Conservation (phyloP, 208 protist genomes). For the Histomonas meleagridis region DNA sequence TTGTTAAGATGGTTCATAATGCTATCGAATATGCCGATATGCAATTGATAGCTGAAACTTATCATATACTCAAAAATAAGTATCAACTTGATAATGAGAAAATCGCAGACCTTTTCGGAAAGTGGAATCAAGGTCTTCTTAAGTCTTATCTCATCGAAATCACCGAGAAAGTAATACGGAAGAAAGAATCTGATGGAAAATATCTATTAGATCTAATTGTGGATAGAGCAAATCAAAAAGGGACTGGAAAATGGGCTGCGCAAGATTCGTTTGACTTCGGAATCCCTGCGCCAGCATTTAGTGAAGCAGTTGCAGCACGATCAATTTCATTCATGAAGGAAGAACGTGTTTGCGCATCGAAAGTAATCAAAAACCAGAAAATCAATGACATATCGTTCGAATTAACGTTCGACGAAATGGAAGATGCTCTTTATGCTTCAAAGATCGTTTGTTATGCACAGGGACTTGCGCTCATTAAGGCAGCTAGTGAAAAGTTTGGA, state of each 20-base stretch:
- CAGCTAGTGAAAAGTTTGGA: conserved; percentile 44
- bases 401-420: neutral
- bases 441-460: conserved; percentile 71
- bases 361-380: conserved; percentile 35
- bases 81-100: conserved; percentile 71
- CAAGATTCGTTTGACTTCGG: conserved; percentile 59
- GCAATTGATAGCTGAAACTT: conserved; percentile 83
- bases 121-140: conserved; percentile 80
- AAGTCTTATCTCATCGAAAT: conserved; percentile 94
- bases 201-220: conserved; percentile 80
- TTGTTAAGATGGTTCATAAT: conserved; percentile 95
- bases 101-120: conserved; percentile 68
- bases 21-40: conserved; percentile 97
- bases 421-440: conserved; percentile 54
- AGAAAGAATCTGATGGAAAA: conserved; percentile 63
- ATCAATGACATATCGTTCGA: neutral
- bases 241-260: conserved; percentile 83
- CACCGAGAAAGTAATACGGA: conserved; percentile 73
- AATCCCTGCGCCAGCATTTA: conserved; percentile 44
- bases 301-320: conserved; percentile 47
- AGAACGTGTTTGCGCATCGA: conserved; percentile 62
- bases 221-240: conserved; percentile 84
- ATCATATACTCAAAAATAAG: conserved; percentile 70
- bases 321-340: conserved; percentile 67
- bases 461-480: conserved; percentile 55